Evolutionary conservation across 371 early-diverging fungal species (phyloP), one percentile per base, ranked within the genome.

Genomic region (Mucor racemosus): DNA sequence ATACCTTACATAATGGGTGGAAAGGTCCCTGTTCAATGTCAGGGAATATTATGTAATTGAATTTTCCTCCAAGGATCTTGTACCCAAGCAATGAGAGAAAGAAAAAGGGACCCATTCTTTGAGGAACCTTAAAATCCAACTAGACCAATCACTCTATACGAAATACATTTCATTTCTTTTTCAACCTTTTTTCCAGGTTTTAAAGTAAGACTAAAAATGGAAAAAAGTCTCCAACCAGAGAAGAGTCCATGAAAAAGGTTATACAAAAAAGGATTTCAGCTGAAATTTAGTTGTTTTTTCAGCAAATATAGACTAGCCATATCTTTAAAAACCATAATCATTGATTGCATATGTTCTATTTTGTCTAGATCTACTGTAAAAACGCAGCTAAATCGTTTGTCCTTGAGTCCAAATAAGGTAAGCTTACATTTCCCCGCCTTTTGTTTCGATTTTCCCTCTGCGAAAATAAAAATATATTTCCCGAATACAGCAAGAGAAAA

Each of bases 131-230:
- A 50, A 50, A 21, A 19, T 11, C 26, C 50, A 26, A 21, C 10
- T 10, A 26, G 50, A 50, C 50, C 50, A 50, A 50, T 50, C 50
- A 50, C 11, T 50, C 10, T 21, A 50, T 50, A 11, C 21, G 13
- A 26, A 9, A 21, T 11, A 10, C 50, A 50, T 11, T 50, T 26
- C 50, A 21, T 50, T 50, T 50, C 11, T 1, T 9, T 48, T 50
- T 50, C 44, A 44, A 44, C 17, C n/a, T 17, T 50, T 50, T 50
- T 50, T 50, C 50, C 50, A 50, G 50, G 50, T 50, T 50, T 50
- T 19, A 50, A 50, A 26, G 17, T n/a, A 13, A 50, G 50, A 11
- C 50, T 50, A 50, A 50, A 44, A 50, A 26, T 50, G 50, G 50
- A 50, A 26, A 26, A 26, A 26, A 26, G 26, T 26, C 26, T 26